A percentile compares a stretch with the other conserved stretches of the same genome.
phyloP scores from a whole-genome alignment of 192 early-diverging fungal genomes.

The Linderina pennispora region DNA sequence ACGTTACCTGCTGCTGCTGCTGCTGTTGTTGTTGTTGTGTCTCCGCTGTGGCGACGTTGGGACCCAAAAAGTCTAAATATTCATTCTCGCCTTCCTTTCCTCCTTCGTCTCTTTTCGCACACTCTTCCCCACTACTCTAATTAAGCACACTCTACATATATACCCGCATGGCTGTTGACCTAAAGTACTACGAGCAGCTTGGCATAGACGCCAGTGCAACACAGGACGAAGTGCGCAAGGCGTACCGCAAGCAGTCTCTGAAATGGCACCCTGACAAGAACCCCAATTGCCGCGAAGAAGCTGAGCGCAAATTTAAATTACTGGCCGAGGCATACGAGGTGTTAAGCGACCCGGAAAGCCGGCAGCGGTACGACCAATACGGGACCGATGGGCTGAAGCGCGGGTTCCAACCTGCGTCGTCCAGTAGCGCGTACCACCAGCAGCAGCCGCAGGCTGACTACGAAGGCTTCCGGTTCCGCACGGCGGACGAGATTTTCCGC shows the following conservation, averaged over 20 bases:
- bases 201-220: slow-evolving; percentile 54
- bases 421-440: slow-evolving; percentile 1
- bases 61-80: too few relatives aligned
- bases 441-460: slow-evolving; percentile 1
- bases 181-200: slow-evolving; percentile 64
- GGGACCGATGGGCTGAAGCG: slow-evolving; percentile 39
- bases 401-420: slow-evolving; percentile 18
- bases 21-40: too few relatives aligned
- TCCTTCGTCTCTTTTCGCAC: not conserved
- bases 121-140: not conserved
- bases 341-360: slow-evolving; percentile 34
- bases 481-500: slow-evolving; percentile 41
- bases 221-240: slow-evolving; percentile 66
- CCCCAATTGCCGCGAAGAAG: slow-evolving; percentile 29
- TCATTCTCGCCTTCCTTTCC: too few relatives aligned
- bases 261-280: slow-evolving; percentile 72
- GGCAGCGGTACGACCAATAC: slow-evolving; percentile 35
- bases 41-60: too few relatives aligned
- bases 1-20: too few relatives aligned
- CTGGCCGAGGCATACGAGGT: slow-evolving; percentile 47
- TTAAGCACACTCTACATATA: too few relatives aligned
- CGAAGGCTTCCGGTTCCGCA: slow-evolving; percentile 19
- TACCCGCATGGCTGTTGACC: slow-evolving; percentile 32
- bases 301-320: slow-evolving; percentile 45
- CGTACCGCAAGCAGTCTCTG: slow-evolving; percentile 64